phyloP scores from a whole-genome alignment of 2,329 filamentous ascomycete species.

The Catunica adiposa region DNA sequence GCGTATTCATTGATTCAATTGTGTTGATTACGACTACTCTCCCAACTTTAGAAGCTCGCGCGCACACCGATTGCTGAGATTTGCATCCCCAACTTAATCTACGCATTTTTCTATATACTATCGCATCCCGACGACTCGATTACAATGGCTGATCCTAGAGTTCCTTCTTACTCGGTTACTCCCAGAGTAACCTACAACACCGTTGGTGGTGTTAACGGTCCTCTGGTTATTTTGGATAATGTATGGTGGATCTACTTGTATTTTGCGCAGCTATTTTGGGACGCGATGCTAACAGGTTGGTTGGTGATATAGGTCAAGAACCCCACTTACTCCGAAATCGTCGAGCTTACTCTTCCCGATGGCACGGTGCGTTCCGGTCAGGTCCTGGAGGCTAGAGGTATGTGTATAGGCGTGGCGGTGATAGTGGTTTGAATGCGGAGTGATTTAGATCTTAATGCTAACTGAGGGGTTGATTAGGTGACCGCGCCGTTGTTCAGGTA shows the following conservation, averaged over 20 bases:
- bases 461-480: conserved; percentile 39
- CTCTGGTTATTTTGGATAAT: conserved; percentile 93
- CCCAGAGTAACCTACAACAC: conserved; percentile 84
- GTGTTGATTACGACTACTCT: background rate
- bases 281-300: background rate
- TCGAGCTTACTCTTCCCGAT: conserved; percentile 88
- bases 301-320: conserved; percentile 73
- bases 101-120: background rate
- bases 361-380: conserved; percentile 86
- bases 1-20: background rate
- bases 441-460: conserved; percentile 9
- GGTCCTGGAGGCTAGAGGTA: conserved; percentile 94
- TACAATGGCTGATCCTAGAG: conserved; percentile 31
- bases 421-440: background rate
- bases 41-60: background rate
- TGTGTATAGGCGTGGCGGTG: conserved; percentile 2
- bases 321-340: conserved; percentile 94
- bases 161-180: conserved; percentile 41
- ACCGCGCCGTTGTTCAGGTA: conserved; percentile 90
- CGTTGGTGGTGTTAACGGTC: conserved; percentile 92
- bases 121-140: background rate
- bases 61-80: background rate
- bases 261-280: background rate
- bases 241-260: conserved; percentile 29
- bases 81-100: background rate